A percentile compares a stretch with the other conserved stretches of the same genome.
Conservation (phyloP, 768 basidiomycete species). For the Naganishia friedmannii region DNA sequence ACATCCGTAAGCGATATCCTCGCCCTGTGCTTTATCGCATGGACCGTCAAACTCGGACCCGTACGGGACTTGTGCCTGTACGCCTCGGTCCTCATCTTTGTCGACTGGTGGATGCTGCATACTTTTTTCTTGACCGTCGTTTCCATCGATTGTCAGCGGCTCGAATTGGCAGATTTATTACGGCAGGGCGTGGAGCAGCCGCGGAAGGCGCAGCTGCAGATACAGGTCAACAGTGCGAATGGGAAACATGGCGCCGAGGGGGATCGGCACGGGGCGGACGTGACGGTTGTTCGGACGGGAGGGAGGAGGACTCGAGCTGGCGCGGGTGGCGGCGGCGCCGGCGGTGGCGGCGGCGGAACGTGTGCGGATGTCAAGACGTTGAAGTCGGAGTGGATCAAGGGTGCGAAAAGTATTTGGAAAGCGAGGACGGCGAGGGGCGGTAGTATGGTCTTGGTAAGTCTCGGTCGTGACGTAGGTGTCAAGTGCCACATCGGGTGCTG, state of each 20-base stretch:
- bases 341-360: not conserved
- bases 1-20: slow-evolving; percentile 84
- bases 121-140: slow-evolving; percentile 53
- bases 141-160: slow-evolving; percentile 89
- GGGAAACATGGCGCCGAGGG: not conserved
- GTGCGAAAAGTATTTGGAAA: slow-evolving; percentile 27
- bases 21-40: slow-evolving; percentile 71
- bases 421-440: slow-evolving; percentile 43
- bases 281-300: not conserved
- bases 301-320: not conserved
- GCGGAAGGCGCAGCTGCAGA: not conserved
- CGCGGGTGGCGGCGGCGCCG: no score
- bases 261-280: not conserved
- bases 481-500: no score
- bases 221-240: not conserved
- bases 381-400: slow-evolving; percentile 35
- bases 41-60: slow-evolving; percentile 67
- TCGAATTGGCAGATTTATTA: slow-evolving; percentile 85
- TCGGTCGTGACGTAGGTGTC: no score
- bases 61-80: slow-evolving; percentile 91
- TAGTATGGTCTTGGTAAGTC: slow-evolving; percentile 40
- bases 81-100: slow-evolving; percentile 87
- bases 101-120: slow-evolving; percentile 95
- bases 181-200: slow-evolving; percentile 61
- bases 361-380: not conserved